These are phyloP conservation scores for Ganoderma multipileum DNA, from an alignment of 1,284 basidiomycete genomes.

Conservation along the genomic window DNA sequence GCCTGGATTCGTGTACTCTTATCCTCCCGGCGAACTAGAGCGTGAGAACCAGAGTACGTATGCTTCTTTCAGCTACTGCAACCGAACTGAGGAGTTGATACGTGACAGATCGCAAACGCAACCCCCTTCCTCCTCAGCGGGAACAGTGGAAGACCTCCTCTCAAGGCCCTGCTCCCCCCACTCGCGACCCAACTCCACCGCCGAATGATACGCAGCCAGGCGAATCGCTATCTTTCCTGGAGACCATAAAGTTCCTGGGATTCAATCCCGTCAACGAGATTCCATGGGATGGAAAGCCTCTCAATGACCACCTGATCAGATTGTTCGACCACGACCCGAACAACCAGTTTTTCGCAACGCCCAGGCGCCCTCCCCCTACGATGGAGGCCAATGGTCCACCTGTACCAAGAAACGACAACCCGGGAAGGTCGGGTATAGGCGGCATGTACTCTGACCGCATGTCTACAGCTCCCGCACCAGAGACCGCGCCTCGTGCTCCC, in stretches of 20 bases:
- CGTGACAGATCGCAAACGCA: conserved; percentile 30
- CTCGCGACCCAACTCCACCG: background rate
- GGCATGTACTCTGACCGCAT: conserved; percentile 37
- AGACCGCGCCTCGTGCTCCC: conserved; percentile 45
- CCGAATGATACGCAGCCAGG: background rate
- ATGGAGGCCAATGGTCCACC: conserved; percentile 39
- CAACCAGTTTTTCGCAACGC: background rate
- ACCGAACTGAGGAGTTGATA: background rate
- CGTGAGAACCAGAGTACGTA: conserved; percentile 1
- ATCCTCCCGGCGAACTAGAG: background rate
- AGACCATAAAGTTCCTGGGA: background rate
- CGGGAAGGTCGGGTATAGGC: conserved; percentile 14
- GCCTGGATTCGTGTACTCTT: conserved; percentile 19
- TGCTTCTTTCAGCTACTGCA: background rate
- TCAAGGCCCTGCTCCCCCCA: background rate
- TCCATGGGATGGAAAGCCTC: background rate
- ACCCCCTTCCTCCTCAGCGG: conserved; percentile 31
- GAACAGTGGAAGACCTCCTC: conserved; percentile 23
- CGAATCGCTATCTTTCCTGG: background rate
- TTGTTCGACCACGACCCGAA: background rate
- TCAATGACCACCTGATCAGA: background rate
- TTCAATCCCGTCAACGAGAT: conserved; percentile 2
- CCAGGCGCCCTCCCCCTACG: conserved; percentile 19
- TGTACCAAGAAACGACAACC: background rate
- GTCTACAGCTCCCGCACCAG: conserved; percentile 11